phyloP scores from a whole-genome alignment of 164 flowering plant genomes.

The Macadamia tetraphylla region DNA sequence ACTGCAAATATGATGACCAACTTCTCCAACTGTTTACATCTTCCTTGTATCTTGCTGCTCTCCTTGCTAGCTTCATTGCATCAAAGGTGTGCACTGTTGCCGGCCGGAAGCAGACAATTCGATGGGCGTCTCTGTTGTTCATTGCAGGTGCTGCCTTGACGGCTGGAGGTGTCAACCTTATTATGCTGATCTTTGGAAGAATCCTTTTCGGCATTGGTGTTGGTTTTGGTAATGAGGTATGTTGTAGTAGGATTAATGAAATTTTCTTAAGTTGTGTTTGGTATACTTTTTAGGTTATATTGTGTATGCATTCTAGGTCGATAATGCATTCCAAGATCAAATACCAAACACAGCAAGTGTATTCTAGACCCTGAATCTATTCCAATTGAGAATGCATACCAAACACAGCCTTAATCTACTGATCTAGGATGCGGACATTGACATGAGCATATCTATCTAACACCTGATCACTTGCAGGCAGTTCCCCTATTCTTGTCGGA shows the following conservation, averaged over 20 bases:
- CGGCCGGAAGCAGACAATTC: slow-evolving; percentile 54
- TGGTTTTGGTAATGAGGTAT: slow-evolving; percentile 71
- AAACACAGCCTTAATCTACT: too few relatives aligned
- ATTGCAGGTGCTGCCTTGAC: slow-evolving; percentile 35
- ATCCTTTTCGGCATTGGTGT: slow-evolving; percentile 59
- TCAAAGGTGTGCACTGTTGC: slow-evolving; percentile 30
- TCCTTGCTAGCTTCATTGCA: slow-evolving; percentile 49
- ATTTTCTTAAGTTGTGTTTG: too few relatives aligned
- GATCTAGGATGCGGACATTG: too few relatives aligned
- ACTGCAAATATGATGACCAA: slow-evolving; percentile 61
- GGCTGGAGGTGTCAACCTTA: slow-evolving; percentile 16
- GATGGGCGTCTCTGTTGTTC: slow-evolving; percentile 44
- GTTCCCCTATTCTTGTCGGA: slow-evolving; percentile 58
- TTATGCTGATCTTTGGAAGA: slow-evolving; percentile 50
- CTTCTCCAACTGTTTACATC: slow-evolving; percentile 69
- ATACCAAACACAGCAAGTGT: too few relatives aligned
- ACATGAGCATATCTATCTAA: too few relatives aligned
- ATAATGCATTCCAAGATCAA: too few relatives aligned
- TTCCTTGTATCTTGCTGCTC: slow-evolving; percentile 62
- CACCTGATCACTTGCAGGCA: slow-evolving; percentile 33
- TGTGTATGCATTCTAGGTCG: too few relatives aligned
- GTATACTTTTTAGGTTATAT: too few relatives aligned
- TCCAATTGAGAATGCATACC: too few relatives aligned
- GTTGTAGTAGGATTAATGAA: too few relatives aligned
- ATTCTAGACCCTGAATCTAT: too few relatives aligned